phyloP scores from a whole-genome alignment of 1,139 yeast genomes.

The Blastobotrys aristatus region DNA sequence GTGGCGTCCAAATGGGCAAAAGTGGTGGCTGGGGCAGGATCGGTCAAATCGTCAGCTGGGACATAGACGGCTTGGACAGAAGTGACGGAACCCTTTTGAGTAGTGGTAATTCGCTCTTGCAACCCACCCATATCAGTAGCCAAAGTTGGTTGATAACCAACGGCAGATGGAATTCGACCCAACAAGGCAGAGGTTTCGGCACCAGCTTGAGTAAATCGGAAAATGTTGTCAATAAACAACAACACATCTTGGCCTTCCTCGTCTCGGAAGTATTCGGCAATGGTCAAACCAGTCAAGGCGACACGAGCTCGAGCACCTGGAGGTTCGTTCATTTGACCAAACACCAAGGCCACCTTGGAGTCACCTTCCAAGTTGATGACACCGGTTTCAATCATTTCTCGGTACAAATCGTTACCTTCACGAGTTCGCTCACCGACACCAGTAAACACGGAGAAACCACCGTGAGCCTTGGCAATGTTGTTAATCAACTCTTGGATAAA shows the following conservation, averaged over 20 bases:
- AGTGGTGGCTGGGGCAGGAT: conserved; percentile 99
- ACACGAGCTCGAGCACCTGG: conserved; percentile 99
- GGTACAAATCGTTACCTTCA: conserved; percentile 99
- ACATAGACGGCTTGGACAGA: conserved; percentile 99
- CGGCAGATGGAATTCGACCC: conserved; percentile 99
- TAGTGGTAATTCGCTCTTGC: conserved; percentile 99
- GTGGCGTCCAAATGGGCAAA: conserved; percentile 99
- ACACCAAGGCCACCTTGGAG: conserved; percentile 98
- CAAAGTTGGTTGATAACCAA: conserved; percentile 99
- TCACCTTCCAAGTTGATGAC: conserved; percentile 99
- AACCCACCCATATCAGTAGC: conserved; percentile 99
- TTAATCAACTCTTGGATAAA: conserved; percentile 99
- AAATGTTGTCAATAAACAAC: conserved; percentile 98
- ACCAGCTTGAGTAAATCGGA: conserved; percentile 99
- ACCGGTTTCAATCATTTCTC: conserved; percentile 99
- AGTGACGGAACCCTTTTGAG: conserved; percentile 99
- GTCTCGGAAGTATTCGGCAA: conserved; percentile 99
- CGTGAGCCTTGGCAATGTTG: conserved; percentile 99
- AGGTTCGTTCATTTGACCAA: conserved; percentile 99
- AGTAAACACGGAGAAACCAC: conserved; percentile 99
- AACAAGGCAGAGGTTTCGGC: conserved; percentile 99
- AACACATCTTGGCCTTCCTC: conserved; percentile 99
- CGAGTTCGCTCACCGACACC: conserved; percentile 99
- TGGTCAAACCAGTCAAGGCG: conserved; percentile 98
- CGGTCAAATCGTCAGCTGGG: conserved; percentile 99